phyloP scores from a whole-genome alignment of 768 basidiomycete species.

The Xerocomellus dryophilus region DNA sequence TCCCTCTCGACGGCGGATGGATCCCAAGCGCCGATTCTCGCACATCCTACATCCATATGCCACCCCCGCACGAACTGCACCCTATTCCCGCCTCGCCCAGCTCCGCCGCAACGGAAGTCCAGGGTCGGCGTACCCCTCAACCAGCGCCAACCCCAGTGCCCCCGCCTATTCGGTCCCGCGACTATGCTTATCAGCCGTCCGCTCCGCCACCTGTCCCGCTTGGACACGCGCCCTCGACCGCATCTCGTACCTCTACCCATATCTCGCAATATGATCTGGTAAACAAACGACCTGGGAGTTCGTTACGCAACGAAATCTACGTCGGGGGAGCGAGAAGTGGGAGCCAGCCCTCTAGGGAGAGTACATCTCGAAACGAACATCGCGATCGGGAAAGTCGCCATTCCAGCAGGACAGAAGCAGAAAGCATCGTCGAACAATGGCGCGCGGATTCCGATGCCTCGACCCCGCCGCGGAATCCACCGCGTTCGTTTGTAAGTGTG shows the following conservation, averaged over 20 bases:
- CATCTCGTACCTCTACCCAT: conserved; percentile 30
- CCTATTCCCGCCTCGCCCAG: conserved; percentile 16
- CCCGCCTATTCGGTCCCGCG: conserved; percentile 27
- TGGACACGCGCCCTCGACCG: conserved; percentile 20
- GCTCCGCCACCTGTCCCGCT: conserved; percentile 9
- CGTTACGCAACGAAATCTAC: conserved; percentile 28
- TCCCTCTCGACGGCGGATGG: conserved; percentile 27
- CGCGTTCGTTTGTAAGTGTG: conserved; percentile 23
- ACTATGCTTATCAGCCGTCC: conserved; percentile 28
- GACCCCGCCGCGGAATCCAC: conserved; percentile 14
- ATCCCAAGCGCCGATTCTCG: conserved; percentile 31
- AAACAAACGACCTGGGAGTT: conserved; percentile 23
- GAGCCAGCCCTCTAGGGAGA: conserved; percentile 22
- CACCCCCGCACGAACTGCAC: conserved; percentile 20
- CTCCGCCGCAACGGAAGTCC: conserved; percentile 13
- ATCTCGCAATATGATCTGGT: conserved; percentile 33
- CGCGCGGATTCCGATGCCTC: conserved; percentile 26
- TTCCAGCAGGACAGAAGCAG: conserved; percentile 25
- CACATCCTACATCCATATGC: conserved; percentile 22
- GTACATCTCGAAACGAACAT: conserved; percentile 17
- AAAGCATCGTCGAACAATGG: conserved; percentile 31
- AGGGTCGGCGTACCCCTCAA: conserved; percentile 4
- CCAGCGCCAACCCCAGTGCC: conserved; percentile 17
- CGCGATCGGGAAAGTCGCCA: conserved; percentile 12
- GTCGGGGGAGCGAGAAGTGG: conserved; percentile 19